Conservation (phyloP, 176 grass and related monocot genomes). For the Alopecurus myosuroides region DNA sequence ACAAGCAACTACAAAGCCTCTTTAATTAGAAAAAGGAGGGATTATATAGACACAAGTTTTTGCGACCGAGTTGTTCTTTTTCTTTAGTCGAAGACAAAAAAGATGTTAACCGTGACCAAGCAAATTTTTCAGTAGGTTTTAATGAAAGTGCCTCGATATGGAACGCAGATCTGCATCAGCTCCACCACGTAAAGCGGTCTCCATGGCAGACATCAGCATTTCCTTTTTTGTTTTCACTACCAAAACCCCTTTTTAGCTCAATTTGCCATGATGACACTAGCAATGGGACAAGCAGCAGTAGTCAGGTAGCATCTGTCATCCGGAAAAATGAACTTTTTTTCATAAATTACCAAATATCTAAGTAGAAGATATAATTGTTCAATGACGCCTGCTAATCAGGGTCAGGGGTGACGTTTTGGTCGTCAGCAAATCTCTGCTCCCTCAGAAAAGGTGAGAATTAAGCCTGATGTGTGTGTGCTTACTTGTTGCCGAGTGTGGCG, state of each 20-base stretch:
- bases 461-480: constrained; percentile 23
- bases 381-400: neutral
- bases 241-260: neutral
- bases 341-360: neutral
- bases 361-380: neutral
- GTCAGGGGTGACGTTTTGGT: no score
- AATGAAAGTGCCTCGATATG: constrained; percentile 27
- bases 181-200: constrained; percentile 36
- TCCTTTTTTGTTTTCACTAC: constrained; percentile 8
- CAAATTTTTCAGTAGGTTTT: constrained; percentile 8
- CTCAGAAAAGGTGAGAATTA: neutral
- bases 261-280: no score
- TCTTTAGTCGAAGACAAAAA: neutral
- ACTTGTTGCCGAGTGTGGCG: constrained; percentile 71
- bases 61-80: neutral
- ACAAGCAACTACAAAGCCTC: constrained; percentile 2
- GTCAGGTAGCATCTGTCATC: neutral
- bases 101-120: constrained; percentile 7
- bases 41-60: constrained; percentile 4
- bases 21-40: neutral
- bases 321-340: neutral
- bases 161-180: constrained; percentile 43
- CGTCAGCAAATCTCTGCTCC: constrained; percentile 1
- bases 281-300: neutral
- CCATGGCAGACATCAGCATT: constrained; percentile 39